Evolutionary conservation across 345 rosid genomes (phyloP).

Genomic region (Rubroshorea leprosula): DNA sequence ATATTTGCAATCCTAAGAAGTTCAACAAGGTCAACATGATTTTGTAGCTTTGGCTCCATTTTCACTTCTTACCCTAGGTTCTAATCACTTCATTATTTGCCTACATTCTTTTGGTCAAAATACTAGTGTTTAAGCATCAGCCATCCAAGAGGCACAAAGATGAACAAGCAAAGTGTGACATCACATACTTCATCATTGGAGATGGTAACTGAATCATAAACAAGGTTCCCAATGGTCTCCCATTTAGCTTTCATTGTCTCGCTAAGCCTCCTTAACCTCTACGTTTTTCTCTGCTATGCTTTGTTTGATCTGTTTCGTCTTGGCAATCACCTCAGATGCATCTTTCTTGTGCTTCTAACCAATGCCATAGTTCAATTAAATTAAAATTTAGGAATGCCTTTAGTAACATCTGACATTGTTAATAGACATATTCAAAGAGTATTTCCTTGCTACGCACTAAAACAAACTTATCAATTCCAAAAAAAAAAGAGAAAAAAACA

Average conservation of each 20-base stretch:
- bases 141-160: not conserved
- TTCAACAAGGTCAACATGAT: conserved; percentile 88
- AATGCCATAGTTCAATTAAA: not conserved
- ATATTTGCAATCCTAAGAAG: conserved; percentile 64
- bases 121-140: not conserved
- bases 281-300: conserved; percentile 41
- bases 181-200: conserved; percentile 58
- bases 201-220: conserved; percentile 75
- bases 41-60: conserved; percentile 44
- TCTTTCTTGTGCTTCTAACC: conserved; percentile 34
- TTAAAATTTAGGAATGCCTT: not conserved
- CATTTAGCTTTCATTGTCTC: conserved; percentile 44
- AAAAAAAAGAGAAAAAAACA: too few species aligned
- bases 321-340: conserved; percentile 42
- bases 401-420: not conserved
- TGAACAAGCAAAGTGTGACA: not conserved
- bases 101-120: conserved; percentile 25
- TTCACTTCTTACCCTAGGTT: conserved; percentile 54
- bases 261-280: conserved; percentile 59
- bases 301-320: conserved; percentile 47
- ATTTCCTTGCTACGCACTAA: not conserved
- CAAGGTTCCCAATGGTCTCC: conserved; percentile 61
- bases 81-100: conserved; percentile 53
- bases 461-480: too few species aligned
- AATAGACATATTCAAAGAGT: not conserved